Percentiles rank a stretch among this genome's conserved stretches.
Evolutionary conservation across 768 basidiomycete species (phyloP).

Genomic region (Panaeolus cyanescens): DNA sequence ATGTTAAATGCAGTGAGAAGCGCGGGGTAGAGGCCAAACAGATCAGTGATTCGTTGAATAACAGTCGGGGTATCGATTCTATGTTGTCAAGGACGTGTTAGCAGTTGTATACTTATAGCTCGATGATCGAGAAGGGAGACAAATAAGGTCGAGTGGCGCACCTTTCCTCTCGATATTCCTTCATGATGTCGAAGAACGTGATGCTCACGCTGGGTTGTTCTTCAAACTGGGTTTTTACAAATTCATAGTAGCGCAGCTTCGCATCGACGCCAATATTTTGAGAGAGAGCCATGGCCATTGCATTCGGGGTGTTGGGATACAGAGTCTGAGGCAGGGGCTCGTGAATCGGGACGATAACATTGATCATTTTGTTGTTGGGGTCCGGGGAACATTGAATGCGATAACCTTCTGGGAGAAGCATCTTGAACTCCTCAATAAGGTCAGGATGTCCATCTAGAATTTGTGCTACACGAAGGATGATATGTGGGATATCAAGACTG

Average conservation of each 20-base stretch:
- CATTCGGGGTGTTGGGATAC: not conserved
- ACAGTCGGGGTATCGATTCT: not conserved
- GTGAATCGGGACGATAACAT: not conserved
- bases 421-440: conserved; percentile 1
- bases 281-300: not conserved
- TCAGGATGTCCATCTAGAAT: not conserved
- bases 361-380: not conserved
- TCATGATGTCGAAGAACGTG: conserved; percentile 1
- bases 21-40: not conserved
- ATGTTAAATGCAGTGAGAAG: not conserved
- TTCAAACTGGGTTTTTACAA: not conserved
- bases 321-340: not conserved
- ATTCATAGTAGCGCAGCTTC: not conserved
- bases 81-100: not conserved
- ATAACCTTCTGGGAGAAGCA: not conserved
- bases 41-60: not conserved
- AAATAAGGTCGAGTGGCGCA: not conserved
- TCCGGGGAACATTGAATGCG: not conserved
- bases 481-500: conserved; percentile 1
- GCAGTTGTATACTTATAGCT: not conserved
- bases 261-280: conserved; percentile 1
- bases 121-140: not conserved
- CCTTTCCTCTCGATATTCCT: not conserved
- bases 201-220: not conserved
- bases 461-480: conserved; percentile 2